Conservation (phyloP, 140 eudicot genomes). For the Stevia rebaudiana region DNA sequence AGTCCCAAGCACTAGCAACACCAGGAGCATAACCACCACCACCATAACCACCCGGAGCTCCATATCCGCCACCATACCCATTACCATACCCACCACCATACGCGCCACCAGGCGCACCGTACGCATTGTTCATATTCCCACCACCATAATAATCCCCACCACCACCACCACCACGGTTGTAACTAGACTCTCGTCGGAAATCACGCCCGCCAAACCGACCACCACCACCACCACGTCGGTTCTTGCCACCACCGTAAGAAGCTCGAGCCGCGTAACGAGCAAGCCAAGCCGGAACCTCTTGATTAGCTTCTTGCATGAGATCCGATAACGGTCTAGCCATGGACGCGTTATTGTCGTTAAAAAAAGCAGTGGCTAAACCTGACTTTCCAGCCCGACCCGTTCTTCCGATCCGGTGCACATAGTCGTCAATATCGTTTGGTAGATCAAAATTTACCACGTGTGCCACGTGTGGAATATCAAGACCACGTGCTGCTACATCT, state of each 20-base stretch:
- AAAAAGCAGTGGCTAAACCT: conserved; percentile 88
- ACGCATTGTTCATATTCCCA: conserved; percentile 34
- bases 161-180: conserved; percentile 46
- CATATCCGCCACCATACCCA: conserved; percentile 43
- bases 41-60: conserved; percentile 42
- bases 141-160: conserved; percentile 55
- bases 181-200: conserved; percentile 57
- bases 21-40: conserved; percentile 44
- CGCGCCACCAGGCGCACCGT: conserved; percentile 35
- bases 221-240: conserved; percentile 76
- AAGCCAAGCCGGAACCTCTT: conserved; percentile 95
- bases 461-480: conserved; percentile 91
- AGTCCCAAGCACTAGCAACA: conserved; percentile 83
- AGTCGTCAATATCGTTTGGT: conserved; percentile 85
- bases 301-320: conserved; percentile 92
- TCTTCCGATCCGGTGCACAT: conserved; percentile 91
- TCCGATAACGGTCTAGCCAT: conserved; percentile 77
- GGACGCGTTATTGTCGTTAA: conserved; percentile 68
- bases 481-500: conserved; percentile 95
- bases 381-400: conserved; percentile 93
- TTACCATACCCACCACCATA: conserved; percentile 48
- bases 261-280: conserved; percentile 73
- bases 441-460: conserved; percentile 92
- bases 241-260: conserved; percentile 51
- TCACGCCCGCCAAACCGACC: conserved; percentile 86